phyloP scores from a whole-genome alignment of 2,329 filamentous ascomycete genomes.

The Penicillium sp. region DNA sequence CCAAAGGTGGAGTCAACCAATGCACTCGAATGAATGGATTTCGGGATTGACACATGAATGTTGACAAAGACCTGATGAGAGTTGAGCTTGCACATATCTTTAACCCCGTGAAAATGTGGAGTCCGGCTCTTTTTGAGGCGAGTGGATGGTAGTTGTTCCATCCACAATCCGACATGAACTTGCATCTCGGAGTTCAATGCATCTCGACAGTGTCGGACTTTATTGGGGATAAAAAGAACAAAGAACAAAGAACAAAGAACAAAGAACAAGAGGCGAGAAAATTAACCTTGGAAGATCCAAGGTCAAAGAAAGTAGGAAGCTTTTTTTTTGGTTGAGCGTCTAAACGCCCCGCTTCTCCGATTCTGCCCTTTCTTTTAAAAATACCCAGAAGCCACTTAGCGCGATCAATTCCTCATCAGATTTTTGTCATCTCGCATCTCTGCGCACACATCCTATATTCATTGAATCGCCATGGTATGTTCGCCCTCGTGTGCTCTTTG shows the following conservation, averaged over 20 bases:
- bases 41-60: background rate
- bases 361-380: background rate
- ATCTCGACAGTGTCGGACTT: background rate
- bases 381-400: background rate
- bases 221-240: background rate
- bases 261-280: background rate
- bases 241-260: background rate
- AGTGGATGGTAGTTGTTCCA: background rate
- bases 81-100: background rate
- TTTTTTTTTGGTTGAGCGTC: background rate
- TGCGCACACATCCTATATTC: background rate
- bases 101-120: background rate
- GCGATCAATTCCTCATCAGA: background rate
- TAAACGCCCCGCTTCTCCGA: slow-evolving; percentile 2
- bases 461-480: slow-evolving; percentile 4
- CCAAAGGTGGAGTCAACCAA: background rate
- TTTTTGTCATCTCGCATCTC: background rate
- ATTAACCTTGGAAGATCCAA: background rate
- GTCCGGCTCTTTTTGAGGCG: background rate
- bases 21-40: background rate
- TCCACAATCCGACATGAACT: background rate
- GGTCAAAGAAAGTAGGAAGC: background rate
- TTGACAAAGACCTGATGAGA: background rate
- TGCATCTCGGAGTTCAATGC: background rate
- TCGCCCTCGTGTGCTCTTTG: background rate